Base-by-base conservation (phyloP, 495 filamentous ascomycete species). In the Penicillium canariense region DNA sequence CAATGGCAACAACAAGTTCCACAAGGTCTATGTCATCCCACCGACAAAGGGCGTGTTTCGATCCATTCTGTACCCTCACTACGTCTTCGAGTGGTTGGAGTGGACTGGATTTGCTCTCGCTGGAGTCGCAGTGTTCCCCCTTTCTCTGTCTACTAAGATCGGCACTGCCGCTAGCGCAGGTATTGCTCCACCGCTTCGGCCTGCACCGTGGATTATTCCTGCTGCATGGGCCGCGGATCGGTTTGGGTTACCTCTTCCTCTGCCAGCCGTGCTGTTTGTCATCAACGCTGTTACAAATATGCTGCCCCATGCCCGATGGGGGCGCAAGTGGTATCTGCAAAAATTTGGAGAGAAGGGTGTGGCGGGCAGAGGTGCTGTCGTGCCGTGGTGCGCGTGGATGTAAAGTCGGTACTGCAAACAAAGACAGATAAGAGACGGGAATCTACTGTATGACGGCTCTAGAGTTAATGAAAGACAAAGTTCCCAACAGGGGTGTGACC, bases 11-110 rank as follows among this genome's bases (percentile, higher is more conserved):
- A 70, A 69, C 59, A 74, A 68, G 26, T 77, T 67, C 55, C 79
- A 86, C n/a, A 96, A 96, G 73, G 81, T 95, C 50, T 98, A 98
- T 67, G 85, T 87, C 71, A 83, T 98, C 42, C 94, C 94, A 3
- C 95, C 95, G 0, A 72, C 85, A 54, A 84, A 86, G 34, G 92
- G 92, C 2, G 72, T 96, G 35, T 98, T 98, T 74, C 75, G 73
- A 45, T 85, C 79, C 52, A 82, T 96, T 63, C 79, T 97, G 49
- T 96, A 87, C 73, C 91, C 94, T 54, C 95, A 98, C 66, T 97
- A 96, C 66, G 80, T 94, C 44, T 87, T 84, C 56, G 94, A 98
- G 78, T 98, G 94, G 94, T 69, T 96, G 45, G 95, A 98, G 74
- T 97, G 95, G 94, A 63, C 79, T 17, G 94, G 94, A 0, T 98